Conservation (phyloP, 2,329 filamentous ascomycete species). For the Talaromyces sp. region DNA sequence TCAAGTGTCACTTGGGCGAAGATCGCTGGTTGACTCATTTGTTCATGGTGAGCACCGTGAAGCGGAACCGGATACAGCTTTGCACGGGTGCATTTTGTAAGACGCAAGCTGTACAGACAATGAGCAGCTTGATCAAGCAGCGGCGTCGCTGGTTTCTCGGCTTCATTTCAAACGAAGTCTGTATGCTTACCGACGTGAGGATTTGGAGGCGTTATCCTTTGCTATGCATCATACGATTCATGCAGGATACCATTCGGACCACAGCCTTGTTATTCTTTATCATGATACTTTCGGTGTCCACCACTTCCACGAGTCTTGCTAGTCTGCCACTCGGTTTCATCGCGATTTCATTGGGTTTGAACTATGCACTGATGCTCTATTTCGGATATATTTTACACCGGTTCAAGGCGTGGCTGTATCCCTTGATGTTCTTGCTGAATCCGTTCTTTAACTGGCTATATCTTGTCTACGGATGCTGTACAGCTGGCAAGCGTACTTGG, state of each 20-base stretch:
- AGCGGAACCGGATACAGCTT: slow-evolving; percentile 94
- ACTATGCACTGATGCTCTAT: slow-evolving; percentile 95
- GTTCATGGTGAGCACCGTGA: slow-evolving; percentile 96
- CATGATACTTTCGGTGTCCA: slow-evolving; percentile 80
- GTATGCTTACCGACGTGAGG: slow-evolving; percentile 92
- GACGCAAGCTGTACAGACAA: slow-evolving; percentile 91
- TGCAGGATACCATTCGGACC: slow-evolving; percentile 94
- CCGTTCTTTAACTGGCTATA: slow-evolving; percentile 98
- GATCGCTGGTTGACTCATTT: slow-evolving; percentile 96
- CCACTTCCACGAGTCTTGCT: slow-evolving; percentile 72
- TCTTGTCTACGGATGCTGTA: slow-evolving; percentile 96
- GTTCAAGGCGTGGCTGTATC: slow-evolving; percentile 93
- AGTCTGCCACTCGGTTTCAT: slow-evolving; percentile 92
- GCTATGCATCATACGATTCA: slow-evolving; percentile 79
- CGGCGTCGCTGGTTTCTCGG: slow-evolving; percentile 93
- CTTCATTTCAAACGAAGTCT: slow-evolving; percentile 96
- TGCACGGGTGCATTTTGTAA: slow-evolving; percentile 98
- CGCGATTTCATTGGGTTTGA: slow-evolving; percentile 83
- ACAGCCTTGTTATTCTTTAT: slow-evolving; percentile 93
- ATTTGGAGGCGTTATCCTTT: slow-evolving; percentile 90
- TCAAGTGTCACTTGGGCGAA: slow-evolving; percentile 91
- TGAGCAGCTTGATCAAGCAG: slow-evolving; percentile 83
- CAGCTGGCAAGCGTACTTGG: slow-evolving; percentile 91
- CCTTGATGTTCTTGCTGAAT: slow-evolving; percentile 90
- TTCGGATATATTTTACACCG: slow-evolving; percentile 82